Evolutionary conservation across 257 asterid genomes (phyloP).

Genomic region (Linderniella brevidens): DNA sequence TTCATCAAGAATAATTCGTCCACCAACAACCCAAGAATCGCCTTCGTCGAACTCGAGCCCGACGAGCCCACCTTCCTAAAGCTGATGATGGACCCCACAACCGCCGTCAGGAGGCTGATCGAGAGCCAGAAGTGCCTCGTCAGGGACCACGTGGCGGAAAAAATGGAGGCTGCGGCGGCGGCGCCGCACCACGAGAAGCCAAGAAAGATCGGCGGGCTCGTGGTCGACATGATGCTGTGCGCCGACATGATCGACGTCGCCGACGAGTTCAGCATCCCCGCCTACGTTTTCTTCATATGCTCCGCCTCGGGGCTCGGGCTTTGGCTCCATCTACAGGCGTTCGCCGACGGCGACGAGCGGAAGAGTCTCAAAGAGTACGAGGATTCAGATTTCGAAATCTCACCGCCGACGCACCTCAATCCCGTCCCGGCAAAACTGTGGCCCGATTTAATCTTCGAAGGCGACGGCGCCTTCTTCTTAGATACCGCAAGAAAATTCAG

Average conservation of each 20-base stretch:
- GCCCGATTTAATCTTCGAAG: conserved; percentile 1
- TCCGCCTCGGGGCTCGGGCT: conserved; percentile 21
- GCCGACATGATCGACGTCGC: conserved; percentile 28
- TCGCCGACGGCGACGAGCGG: conserved; percentile 7
- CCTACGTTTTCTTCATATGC: conserved; percentile 17
- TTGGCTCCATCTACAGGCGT: conserved; percentile 12
- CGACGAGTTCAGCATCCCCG: conserved; percentile 16
- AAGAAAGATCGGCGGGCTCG: conserved; percentile 9
- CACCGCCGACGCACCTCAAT: conserved; percentile 3
- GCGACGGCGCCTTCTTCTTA: neutral
- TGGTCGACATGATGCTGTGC: conserved; percentile 24
- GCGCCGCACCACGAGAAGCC: too few relatives aligned
- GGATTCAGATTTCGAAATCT: neutral
- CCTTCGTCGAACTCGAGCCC: too few relatives aligned
- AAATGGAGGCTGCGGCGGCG: too few relatives aligned
- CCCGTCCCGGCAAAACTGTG: conserved; percentile 7
- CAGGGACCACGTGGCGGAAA: too few relatives aligned
- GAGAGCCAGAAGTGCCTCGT: too few relatives aligned
- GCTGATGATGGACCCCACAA: too few relatives aligned
- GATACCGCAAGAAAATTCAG: conserved; percentile 6
- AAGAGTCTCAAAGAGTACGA: neutral
- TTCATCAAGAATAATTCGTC: too few relatives aligned
- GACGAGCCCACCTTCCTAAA: too few relatives aligned
- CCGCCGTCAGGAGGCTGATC: too few relatives aligned
- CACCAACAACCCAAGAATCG: too few relatives aligned